phyloP scores from a whole-genome alignment of 129 eudicot genomes.

The Mikania micrantha region DNA sequence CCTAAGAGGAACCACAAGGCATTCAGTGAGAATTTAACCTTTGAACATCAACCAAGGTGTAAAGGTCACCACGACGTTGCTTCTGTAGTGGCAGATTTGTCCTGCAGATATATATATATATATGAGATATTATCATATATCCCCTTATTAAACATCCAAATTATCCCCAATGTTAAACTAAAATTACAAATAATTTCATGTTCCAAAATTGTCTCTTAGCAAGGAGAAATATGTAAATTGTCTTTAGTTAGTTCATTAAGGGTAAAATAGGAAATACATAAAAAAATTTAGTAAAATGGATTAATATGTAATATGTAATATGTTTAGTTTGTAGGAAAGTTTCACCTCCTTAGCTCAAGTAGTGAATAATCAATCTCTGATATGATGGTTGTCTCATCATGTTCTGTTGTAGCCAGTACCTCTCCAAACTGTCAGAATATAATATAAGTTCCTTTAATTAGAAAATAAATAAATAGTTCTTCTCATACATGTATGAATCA shows the following conservation, averaged over 20 bases:
- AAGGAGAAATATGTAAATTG: no score
- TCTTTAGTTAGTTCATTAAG: no score
- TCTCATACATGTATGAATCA: not conserved
- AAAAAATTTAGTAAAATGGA: no score
- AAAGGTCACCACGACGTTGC: constrained; percentile 92
- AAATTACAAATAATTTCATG: not conserved
- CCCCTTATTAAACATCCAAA: no score
- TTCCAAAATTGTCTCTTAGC: not conserved
- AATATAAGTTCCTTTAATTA: not conserved
- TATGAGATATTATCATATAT: constrained; percentile 12
- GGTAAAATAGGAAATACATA: no score
- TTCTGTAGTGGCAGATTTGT: constrained; percentile 84
- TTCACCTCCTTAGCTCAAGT: constrained; percentile 77
- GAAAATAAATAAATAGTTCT: not conserved
- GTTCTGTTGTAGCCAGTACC: constrained; percentile 85
- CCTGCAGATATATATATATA: constrained; percentile 32
- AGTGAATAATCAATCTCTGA: constrained; percentile 80
- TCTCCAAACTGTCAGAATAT: constrained; percentile 78
- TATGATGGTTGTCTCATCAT: constrained; percentile 71
- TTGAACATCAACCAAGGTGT: constrained; percentile 79
- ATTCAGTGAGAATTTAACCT: constrained; percentile 43
- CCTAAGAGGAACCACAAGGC: not conserved
- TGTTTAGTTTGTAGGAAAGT: not conserved
- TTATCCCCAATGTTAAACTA: no score
- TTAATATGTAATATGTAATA: no score